Percentiles rank a stretch among this genome's conserved stretches.
phyloP scores from a whole-genome alignment of 768 basidiomycete species.

The Pleurotus pulmonarius region DNA sequence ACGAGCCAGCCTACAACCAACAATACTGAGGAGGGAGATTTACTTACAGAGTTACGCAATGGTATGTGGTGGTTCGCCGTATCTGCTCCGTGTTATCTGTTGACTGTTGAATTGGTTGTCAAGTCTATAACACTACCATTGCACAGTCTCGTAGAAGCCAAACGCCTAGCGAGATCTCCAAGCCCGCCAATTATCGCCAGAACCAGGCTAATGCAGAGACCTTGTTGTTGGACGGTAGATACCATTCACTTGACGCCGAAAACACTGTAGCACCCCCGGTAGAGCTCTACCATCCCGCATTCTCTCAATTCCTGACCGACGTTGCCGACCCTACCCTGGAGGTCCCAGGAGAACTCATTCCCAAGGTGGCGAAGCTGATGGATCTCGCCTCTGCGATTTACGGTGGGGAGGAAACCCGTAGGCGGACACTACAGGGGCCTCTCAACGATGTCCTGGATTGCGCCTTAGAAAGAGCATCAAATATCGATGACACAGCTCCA shows the following conservation, averaged over 20 bases:
- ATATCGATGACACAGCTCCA: constrained; percentile 8
- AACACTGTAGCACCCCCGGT: constrained; percentile 17
- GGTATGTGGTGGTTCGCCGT: neutral
- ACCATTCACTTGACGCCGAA: neutral
- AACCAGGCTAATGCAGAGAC: neutral
- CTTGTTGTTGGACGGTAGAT: neutral
- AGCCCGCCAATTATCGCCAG: neutral
- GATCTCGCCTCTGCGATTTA: constrained; percentile 17
- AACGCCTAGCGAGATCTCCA: neutral
- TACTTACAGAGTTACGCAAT: neutral
- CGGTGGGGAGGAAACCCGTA: constrained; percentile 12
- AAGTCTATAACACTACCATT: too few relatives aligned
- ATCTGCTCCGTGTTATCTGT: neutral
- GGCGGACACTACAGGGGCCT: neutral
- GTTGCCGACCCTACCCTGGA: constrained; percentile 3
- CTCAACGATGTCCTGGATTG: constrained; percentile 2
- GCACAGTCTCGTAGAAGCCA: too few relatives aligned
- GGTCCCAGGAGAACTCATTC: constrained; percentile 13
- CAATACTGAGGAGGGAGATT: neutral
- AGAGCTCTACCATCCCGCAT: constrained; percentile 21
- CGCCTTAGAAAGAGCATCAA: constrained; percentile 6
- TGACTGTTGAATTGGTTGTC: too few relatives aligned
- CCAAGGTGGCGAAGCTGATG: constrained; percentile 15
- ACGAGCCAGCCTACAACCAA: neutral
- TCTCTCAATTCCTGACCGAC: constrained; percentile 17